Conservation (phyloP, 345 rosid species). For the Alliaria petiolata region DNA sequence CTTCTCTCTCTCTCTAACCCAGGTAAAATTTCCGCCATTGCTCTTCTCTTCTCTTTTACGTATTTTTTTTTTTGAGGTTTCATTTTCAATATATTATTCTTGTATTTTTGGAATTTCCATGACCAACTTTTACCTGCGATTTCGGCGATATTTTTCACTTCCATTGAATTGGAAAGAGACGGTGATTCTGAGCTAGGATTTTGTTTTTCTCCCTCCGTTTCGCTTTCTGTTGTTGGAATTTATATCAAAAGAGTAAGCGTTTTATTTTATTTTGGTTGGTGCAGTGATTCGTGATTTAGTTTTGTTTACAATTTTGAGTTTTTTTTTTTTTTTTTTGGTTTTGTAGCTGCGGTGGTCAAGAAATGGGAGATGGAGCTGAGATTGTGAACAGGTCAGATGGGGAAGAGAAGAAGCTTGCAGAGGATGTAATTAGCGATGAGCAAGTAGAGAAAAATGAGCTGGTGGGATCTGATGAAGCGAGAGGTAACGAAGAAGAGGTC, state of each 20-base stretch:
- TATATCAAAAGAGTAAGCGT: not conserved
- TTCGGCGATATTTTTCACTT: not conserved
- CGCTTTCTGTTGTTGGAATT: not conserved
- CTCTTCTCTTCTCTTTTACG: too few species aligned
- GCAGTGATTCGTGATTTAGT: too few species aligned
- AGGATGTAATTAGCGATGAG: conserved; percentile 20
- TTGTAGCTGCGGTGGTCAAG: conserved; percentile 24
- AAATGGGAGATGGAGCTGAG: conserved; percentile 54
- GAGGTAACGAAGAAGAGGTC: conserved; percentile 52
- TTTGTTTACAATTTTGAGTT: not conserved
- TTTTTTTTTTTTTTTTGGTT: too few species aligned
- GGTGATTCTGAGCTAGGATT: conserved; percentile 19
- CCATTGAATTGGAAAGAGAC: not conserved
- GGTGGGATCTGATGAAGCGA: conserved; percentile 31
- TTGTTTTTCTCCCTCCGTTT: not conserved
- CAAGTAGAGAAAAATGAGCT: not conserved
- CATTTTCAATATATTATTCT: too few species aligned
- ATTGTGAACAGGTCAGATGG: conserved; percentile 26
- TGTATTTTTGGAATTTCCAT: not conserved
- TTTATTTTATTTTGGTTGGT: not conserved
- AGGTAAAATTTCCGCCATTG: conserved; percentile 19
- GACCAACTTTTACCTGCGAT: not conserved
- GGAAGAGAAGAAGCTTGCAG: conserved; percentile 34
- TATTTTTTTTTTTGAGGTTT: not conserved
- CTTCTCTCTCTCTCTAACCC: conserved; percentile 3